A percentile compares a stretch with the other conserved stretches of the same genome.
These are phyloP conservation scores for Candida caryicola DNA, from an alignment of 805 yeast genomes.

Conservation along the genomic window DNA sequence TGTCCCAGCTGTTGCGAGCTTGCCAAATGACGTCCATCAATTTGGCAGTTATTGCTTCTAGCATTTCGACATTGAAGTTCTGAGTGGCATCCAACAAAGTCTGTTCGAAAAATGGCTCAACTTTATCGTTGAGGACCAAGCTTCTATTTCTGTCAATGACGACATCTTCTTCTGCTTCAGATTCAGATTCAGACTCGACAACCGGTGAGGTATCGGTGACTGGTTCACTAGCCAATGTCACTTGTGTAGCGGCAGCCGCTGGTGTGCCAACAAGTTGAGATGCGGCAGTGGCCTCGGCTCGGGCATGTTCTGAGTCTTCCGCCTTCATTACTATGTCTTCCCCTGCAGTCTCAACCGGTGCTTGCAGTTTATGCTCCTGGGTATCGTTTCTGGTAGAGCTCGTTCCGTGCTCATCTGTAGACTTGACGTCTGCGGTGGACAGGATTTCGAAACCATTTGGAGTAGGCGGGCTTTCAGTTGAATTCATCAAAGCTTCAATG, in stretches of 20 bases:
- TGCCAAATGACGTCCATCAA: constrained; percentile 74
- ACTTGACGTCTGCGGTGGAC: neutral
- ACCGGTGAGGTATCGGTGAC: constrained; percentile 1
- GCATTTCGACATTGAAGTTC: constrained; percentile 33
- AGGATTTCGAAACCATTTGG: neutral
- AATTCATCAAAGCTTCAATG: neutral
- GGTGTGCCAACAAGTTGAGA: neutral
- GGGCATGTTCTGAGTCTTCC: neutral
- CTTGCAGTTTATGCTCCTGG: neutral
- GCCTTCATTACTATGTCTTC: neutral
- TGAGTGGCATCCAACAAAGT: constrained; percentile 29
- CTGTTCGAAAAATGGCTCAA: constrained; percentile 23
- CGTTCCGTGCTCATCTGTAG: neutral
- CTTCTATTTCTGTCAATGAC: constrained; percentile 57
- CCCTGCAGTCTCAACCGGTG: neutral
- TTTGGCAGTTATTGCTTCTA: constrained; percentile 52
- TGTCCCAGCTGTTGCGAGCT: constrained; percentile 51
- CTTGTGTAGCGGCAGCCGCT: neutral
- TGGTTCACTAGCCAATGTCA: neutral
- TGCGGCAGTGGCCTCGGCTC: neutral
- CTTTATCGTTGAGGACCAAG: constrained; percentile 24
- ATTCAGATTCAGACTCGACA: constrained; percentile 19
- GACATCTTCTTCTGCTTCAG: constrained; percentile 35
- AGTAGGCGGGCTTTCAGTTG: neutral
- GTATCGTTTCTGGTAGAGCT: neutral